Conservation (phyloP, 2,329 filamentous ascomycete species). For the Coleophoma eucalyptorum region DNA sequence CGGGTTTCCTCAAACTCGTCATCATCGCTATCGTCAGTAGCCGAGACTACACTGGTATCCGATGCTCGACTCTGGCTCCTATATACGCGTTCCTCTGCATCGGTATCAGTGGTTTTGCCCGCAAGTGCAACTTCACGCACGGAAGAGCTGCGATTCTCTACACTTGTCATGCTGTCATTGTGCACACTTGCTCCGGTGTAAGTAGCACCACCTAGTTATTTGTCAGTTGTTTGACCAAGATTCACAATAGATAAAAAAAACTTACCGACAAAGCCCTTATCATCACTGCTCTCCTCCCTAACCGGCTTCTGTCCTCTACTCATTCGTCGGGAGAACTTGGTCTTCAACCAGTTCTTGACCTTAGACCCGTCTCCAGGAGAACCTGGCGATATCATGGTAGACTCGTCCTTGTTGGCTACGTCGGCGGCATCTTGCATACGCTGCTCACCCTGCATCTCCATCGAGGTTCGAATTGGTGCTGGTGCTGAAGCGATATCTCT, state of each 20-base stretch:
- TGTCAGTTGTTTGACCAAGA: no score
- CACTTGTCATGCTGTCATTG: slow-evolving; percentile 39
- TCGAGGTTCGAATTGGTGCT: slow-evolving; percentile 18
- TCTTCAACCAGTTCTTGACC: slow-evolving; percentile 50
- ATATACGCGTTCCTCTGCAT: background rate
- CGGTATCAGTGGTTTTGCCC: background rate
- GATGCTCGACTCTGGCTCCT: slow-evolving; percentile 1
- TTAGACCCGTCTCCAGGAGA: slow-evolving; percentile 14
- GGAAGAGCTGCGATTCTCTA: slow-evolving; percentile 11
- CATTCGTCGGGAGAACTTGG: slow-evolving; percentile 40
- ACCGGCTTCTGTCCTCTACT: slow-evolving; percentile 16
- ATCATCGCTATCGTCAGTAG: slow-evolving; percentile 21
- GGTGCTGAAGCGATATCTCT: slow-evolving; percentile 9
- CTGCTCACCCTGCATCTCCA: slow-evolving; percentile 21
- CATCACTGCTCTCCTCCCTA: slow-evolving; percentile 4
- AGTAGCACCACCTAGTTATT: slow-evolving; percentile 35
- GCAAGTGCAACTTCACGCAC: slow-evolving; percentile 15
- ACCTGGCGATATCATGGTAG: slow-evolving; percentile 14
- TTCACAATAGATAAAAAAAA: no score
- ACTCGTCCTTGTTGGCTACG: slow-evolving; percentile 14
- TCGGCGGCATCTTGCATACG: slow-evolving; percentile 17
- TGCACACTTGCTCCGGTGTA: slow-evolving; percentile 39
- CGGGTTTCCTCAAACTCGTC: slow-evolving; percentile 49
- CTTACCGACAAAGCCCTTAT: slow-evolving; percentile 39
- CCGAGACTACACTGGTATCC: slow-evolving; percentile 7